Conservation (phyloP, 345 rosid genomes). For the Ricinus communis region DNA sequence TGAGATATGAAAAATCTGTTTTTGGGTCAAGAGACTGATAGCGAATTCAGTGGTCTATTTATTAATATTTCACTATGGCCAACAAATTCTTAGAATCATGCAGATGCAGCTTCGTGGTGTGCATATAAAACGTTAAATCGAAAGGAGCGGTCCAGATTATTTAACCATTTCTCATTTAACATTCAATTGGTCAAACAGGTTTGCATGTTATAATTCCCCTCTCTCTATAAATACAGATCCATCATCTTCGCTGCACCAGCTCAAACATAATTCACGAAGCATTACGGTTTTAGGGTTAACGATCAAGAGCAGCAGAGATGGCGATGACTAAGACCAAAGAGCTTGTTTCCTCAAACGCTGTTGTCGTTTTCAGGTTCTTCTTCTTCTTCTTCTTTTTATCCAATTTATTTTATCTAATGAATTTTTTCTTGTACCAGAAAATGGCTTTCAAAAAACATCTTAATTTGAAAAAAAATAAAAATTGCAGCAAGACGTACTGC, state of each 20-base stretch:
- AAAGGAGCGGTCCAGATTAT: slow-evolving; percentile 11
- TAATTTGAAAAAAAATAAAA: neutral
- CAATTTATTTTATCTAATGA: neutral
- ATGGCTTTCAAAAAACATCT: neutral
- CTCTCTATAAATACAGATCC: neutral
- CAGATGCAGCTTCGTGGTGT: no score
- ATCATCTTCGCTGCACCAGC: neutral
- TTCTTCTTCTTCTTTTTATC: neutral
- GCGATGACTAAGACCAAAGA: slow-evolving; percentile 65
- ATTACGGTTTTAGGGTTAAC: slow-evolving; percentile 1
- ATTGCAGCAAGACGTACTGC: slow-evolving; percentile 63
- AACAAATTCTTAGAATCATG: no score
- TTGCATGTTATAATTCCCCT: neutral
- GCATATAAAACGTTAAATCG: neutral
- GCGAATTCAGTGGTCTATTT: no score
- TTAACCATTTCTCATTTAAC: neutral
- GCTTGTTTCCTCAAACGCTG: slow-evolving; percentile 50
- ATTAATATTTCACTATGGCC: no score
- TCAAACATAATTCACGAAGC: neutral
- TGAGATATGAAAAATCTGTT: no score
- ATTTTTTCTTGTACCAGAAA: no score
- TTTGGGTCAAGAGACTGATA: no score
- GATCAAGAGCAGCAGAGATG: slow-evolving; percentile 28
- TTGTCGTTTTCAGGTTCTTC: slow-evolving; percentile 73
- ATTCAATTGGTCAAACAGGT: neutral